Conservation (phyloP, 176 grass and related monocot genomes). For the Puya raimondii region DNA sequence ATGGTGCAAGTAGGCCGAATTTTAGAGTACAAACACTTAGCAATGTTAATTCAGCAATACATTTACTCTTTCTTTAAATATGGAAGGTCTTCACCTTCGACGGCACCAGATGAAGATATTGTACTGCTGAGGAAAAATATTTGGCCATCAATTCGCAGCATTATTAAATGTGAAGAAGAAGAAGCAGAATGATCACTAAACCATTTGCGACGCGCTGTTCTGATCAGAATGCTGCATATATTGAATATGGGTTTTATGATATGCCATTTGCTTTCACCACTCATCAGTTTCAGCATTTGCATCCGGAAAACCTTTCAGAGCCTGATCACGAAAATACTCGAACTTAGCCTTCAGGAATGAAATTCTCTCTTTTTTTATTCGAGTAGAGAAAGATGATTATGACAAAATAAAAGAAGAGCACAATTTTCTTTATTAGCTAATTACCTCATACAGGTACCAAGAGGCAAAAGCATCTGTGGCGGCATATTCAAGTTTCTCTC, state of each 20-base stretch:
- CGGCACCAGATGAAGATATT: no score
- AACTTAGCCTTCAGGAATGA: constrained; percentile 5
- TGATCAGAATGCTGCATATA: constrained; percentile 1
- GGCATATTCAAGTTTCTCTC: constrained; percentile 70
- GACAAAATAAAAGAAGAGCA: constrained; percentile 4
- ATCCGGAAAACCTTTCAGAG: constrained; percentile 40
- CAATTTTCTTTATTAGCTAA: constrained; percentile 5
- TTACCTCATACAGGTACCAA: constrained; percentile 89
- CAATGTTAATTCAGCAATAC: no score
- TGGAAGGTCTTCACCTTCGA: no score
- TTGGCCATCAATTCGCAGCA: no score
- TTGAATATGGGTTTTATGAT: constrained; percentile 6
- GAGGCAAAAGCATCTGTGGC: constrained; percentile 94
- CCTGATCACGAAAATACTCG: constrained; percentile 31
- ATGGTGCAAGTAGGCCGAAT: no score
- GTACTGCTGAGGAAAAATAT: no score
- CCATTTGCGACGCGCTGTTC: background rate
- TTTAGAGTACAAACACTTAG: no score
- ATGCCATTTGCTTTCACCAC: background rate
- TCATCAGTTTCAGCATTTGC: constrained; percentile 23
- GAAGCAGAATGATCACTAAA: no score
- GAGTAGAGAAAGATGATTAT: constrained; percentile 2
- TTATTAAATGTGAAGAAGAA: no score
- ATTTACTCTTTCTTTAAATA: no score
- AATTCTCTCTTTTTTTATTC: constrained; percentile 5